Evolutionary conservation across 805 yeast species (phyloP).

Genomic region (Metschnikowia dekortorum): DNA sequence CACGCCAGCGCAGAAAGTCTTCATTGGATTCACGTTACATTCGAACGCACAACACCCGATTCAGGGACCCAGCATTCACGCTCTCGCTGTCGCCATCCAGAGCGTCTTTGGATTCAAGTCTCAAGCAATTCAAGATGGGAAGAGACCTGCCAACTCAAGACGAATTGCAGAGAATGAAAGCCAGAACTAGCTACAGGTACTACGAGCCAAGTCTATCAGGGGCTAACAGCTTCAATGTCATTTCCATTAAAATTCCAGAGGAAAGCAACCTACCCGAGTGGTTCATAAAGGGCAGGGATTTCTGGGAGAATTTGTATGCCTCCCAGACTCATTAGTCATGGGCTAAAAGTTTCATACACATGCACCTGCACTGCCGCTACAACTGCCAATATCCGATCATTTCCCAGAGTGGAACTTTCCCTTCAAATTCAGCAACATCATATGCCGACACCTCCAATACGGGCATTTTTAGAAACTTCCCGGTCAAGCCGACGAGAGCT

Average conservation of each 20-base stretch:
- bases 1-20: conserved; percentile 16
- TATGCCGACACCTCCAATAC: no score
- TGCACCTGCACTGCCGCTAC: background rate
- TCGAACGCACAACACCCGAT: conserved; percentile 19
- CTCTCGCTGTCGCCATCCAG: conserved; percentile 10
- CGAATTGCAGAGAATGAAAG: conserved; percentile 15
- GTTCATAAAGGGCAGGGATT: conserved; percentile 61
- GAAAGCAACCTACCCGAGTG: conserved; percentile 68
- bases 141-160: conserved; percentile 4
- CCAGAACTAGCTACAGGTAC: conserved; percentile 30
- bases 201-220: conserved; percentile 39
- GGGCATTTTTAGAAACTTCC: no score
- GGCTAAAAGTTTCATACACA: background rate
- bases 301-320: conserved; percentile 49
- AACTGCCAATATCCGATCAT: no score
- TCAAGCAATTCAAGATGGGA: conserved; percentile 12
- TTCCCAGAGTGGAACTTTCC: no score
- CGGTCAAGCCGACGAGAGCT: no score
- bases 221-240: conserved; percentile 33
- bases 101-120: conserved; percentile 12
- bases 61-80: conserved; percentile 16
- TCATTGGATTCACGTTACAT: conserved; percentile 31
- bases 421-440: no score
- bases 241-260: conserved; percentile 52
- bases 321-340: background rate